Conservation (phyloP, 148 eudicot species). For the Silene latifolia region DNA sequence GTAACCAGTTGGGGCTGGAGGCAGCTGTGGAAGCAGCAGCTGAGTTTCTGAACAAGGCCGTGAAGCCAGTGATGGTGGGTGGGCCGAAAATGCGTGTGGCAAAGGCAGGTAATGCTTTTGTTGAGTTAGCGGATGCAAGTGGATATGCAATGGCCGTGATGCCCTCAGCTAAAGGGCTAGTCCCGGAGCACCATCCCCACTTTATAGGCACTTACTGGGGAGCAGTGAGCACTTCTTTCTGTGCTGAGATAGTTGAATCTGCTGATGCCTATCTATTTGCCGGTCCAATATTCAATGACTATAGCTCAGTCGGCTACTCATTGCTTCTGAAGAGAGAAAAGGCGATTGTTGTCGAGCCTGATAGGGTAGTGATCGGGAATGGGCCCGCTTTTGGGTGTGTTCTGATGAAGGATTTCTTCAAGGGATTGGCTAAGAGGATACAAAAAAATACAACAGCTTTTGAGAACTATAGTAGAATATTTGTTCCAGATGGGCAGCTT, state of each 20-base stretch:
- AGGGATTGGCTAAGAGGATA: conserved; percentile 41
- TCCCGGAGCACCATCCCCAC: conserved; percentile 58
- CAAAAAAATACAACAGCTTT: conserved; percentile 46
- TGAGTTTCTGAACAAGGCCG: conserved; percentile 60
- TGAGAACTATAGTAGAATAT: conserved; percentile 66
- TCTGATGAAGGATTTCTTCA: conserved; percentile 62
- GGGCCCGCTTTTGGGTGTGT: conserved; percentile 66
- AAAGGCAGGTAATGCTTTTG: conserved; percentile 44
- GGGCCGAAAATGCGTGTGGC: conserved; percentile 57
- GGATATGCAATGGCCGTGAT: conserved; percentile 51
- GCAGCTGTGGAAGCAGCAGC: conserved; percentile 65
- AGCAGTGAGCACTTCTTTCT: conserved; percentile 60
- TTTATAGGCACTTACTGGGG: conserved; percentile 74
- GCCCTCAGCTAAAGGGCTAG: conserved; percentile 66
- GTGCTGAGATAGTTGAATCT: conserved; percentile 67
- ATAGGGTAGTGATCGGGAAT: conserved; percentile 52
- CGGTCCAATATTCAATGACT: conserved; percentile 69
- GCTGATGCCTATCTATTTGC: conserved; percentile 66
- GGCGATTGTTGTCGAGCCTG: conserved; percentile 55
- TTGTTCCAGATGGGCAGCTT: conserved; percentile 62
- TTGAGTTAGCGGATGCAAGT: conserved; percentile 45
- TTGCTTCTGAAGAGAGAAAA: conserved; percentile 60
- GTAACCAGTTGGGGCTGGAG: conserved; percentile 49
- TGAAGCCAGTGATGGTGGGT: conserved; percentile 66
- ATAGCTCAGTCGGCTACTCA: conserved; percentile 73